A percentile compares a stretch with the other conserved stretches of the same genome.
Conservation (phyloP, 2,329 filamentous ascomycete genomes). For the Curvularia hawaiiensis region DNA sequence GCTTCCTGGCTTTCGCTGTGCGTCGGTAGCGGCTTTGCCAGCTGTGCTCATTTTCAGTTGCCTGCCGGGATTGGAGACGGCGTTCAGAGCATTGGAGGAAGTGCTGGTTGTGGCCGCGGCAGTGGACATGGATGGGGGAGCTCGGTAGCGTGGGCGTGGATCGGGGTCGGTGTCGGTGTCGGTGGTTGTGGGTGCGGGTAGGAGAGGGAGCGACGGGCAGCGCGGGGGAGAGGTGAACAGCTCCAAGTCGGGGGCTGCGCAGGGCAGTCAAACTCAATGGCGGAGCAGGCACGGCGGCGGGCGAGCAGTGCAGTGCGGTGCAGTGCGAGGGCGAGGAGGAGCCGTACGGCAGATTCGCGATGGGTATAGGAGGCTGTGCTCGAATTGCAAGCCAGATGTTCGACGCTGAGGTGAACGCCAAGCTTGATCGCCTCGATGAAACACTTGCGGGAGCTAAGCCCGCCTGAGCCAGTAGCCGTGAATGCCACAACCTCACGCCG, state of each 20-base stretch:
- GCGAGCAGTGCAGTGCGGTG: conserved; percentile 1
- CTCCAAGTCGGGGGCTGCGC: conserved; percentile 29
- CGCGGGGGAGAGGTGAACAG: conserved; percentile 20
- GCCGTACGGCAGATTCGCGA: conserved; percentile 30
- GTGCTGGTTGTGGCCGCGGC: conserved; percentile 36
- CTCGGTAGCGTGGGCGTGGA: conserved; percentile 18
- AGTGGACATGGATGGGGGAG: conserved; percentile 42
- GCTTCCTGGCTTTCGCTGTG: conserved; percentile 60
- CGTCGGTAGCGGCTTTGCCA: conserved; percentile 56
- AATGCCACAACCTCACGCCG: neutral
- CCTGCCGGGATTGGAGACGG: conserved; percentile 44
- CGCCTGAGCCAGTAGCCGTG: conserved; percentile 20
- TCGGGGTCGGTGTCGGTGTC: conserved; percentile 4
- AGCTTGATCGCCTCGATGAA: conserved; percentile 31
- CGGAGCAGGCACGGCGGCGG: conserved; percentile 18
- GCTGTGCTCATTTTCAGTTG: conserved; percentile 57
- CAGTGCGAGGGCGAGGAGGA: conserved; percentile 11
- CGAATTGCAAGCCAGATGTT: conserved; percentile 25
- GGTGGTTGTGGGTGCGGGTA: conserved; percentile 4
- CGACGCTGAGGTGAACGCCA: conserved; percentile 26
- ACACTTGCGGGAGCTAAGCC: conserved; percentile 30
- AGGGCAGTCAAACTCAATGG: conserved; percentile 37
- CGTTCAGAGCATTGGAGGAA: conserved; percentile 44
- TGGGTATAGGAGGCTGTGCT: conserved; percentile 29
- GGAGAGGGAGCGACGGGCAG: conserved; percentile 24